Percentiles rank a stretch among this genome's conserved stretches.
These are phyloP conservation scores for Madurella mycetomatis DNA, from an alignment of 2,329 filamentous ascomycete species.

Conservation along the genomic window DNA sequence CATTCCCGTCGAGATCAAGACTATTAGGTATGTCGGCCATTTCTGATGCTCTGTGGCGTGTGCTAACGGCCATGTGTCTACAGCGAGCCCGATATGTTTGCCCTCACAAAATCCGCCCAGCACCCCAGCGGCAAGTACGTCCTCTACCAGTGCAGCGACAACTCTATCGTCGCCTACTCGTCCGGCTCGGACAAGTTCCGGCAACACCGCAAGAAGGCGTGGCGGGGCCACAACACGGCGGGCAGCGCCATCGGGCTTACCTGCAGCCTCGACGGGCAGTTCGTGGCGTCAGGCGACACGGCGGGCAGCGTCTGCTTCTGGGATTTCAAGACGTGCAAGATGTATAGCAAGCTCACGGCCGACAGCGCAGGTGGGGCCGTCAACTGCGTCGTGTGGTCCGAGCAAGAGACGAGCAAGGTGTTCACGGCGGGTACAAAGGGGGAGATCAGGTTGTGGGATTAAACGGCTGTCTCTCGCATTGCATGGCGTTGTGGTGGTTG, in stretches of 20 bases:
- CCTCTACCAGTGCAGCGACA: conserved; percentile 88
- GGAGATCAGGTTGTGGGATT: conserved; percentile 91
- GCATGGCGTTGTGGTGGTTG: not conserved
- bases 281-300: conserved; percentile 80
- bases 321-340: conserved; percentile 99
- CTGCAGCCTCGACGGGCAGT: conserved; percentile 86
- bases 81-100: conserved; percentile 96
- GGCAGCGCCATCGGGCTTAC: conserved; percentile 89
- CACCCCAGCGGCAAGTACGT: conserved; percentile 94
- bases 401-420: conserved; percentile 94
- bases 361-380: conserved; percentile 76
- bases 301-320: conserved; percentile 92
- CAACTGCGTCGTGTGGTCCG: conserved; percentile 90
- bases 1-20: conserved; percentile 69
- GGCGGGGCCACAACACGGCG: conserved; percentile 91
- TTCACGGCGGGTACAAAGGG: conserved; percentile 87
- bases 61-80: conserved; percentile 34
- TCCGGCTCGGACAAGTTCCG: conserved; percentile 85
- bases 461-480: conserved; percentile 22
- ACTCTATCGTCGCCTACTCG: conserved; percentile 94
- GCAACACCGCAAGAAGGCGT: conserved; percentile 95
- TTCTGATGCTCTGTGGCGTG: conserved; percentile 40
- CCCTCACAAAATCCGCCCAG: conserved; percentile 77
- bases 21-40: conserved; percentile 62
- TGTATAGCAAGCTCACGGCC: conserved; percentile 94